Evolutionary conservation across 2,329 filamentous ascomycete species (phyloP), one percentile per base, ranked within the genome.

Genomic region (Pseudophaeomoniella oleicola): DNA sequence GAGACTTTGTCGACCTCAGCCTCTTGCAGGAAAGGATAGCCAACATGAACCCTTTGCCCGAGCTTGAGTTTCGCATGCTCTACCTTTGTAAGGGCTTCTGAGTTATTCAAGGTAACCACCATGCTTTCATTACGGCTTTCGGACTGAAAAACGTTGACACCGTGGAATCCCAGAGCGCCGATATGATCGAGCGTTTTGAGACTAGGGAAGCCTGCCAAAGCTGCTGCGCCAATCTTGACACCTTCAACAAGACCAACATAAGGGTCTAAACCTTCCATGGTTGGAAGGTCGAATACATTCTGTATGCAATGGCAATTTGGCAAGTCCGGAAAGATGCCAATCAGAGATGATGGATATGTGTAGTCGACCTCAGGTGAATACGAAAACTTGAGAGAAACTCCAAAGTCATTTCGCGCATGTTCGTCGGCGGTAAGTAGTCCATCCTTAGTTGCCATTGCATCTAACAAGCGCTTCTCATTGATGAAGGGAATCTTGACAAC

Each of bases 401-500:
- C 87, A 54, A 94, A 98, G 35, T 79, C 78, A 53, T 98, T 98
- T 41, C 92, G 75, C 12, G 70, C 66, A 52, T 78, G 81, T 55
- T 98, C 85, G 2, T 80, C 83, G 2, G 78, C 70, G 3, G 75
- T 75, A n/a, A 98, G 67, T 2, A 81, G 61, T 30, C 78, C 65
- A 44, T 96, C 87, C 54, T 80, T 86, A 4, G 86, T 78, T 12
- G 71, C 78, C 82, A 98, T 94, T 5, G 88, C 90, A 27, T 67
- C 62, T 38, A 98, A 67, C 2, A 98, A 66, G 16, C 90, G 75
- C 49, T 80, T 75, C 56, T 98, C 88, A 40, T 98, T 85, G 44
- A 98, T 98, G 59, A 98, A 98, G 0, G 90, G 90, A 51, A 98
- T 98, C 59, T 96, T 98, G 45, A 98, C 86, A 27, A 98, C 88